These are phyloP conservation scores for Fonsecaea monophora DNA, from an alignment of 2,329 filamentous ascomycete species.

Conservation along the genomic window DNA sequence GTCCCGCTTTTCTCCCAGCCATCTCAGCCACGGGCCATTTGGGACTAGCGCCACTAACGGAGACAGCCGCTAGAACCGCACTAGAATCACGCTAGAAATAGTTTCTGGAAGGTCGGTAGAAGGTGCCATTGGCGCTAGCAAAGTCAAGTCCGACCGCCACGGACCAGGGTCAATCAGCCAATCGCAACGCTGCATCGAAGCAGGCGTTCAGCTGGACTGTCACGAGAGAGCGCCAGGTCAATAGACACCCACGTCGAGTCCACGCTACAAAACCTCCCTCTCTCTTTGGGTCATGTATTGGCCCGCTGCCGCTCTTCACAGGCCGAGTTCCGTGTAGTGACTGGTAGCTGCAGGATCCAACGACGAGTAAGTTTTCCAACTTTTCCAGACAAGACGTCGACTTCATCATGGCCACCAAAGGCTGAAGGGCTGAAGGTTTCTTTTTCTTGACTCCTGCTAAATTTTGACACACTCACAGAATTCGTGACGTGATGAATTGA, in stretches of 20 bases:
- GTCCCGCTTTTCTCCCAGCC: constrained; percentile 5
- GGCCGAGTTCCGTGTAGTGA: not conserved
- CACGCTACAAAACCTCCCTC: not conserved
- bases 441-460: not conserved
- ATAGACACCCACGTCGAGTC: not conserved
- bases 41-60: not conserved
- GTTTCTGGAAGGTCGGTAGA: constrained; percentile 11
- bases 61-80: constrained; percentile 9
- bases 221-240: not conserved
- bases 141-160: constrained; percentile 20
- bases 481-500: not conserved
- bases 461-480: not conserved
- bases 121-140: constrained; percentile 9
- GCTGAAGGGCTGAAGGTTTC: not conserved
- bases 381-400: not conserved
- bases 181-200: constrained; percentile 2
- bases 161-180: constrained; percentile 8
- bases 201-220: constrained; percentile 11
- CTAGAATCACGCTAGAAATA: constrained; percentile 17
- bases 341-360: not conserved
- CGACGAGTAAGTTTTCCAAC: not conserved
- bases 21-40: constrained; percentile 4
- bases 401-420: not conserved
- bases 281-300: not conserved
- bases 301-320: not conserved